These are phyloP conservation scores for Mycena floridula DNA, from an alignment of 768 basidiomycete species.

Conservation along the genomic window DNA sequence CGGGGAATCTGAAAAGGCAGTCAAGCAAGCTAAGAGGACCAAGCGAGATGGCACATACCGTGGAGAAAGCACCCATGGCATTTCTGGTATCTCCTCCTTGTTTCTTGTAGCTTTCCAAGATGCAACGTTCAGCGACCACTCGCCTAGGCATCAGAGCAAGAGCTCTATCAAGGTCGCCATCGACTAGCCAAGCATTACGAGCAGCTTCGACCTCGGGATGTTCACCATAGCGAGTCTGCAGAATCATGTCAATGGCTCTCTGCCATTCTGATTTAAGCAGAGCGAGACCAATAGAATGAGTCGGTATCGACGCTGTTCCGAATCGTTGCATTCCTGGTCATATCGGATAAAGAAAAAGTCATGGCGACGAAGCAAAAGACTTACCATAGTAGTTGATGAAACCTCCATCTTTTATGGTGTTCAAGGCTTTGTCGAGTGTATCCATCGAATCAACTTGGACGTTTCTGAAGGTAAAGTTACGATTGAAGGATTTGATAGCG, in stretches of 20 bases:
- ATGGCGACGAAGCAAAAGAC: not conserved
- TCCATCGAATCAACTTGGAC: conserved; percentile 73
- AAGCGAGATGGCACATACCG: conserved; percentile 37
- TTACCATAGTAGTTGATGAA: conserved; percentile 98
- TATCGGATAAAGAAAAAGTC: conserved; percentile 3
- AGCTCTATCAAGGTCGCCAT: conserved; percentile 75
- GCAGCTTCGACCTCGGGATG: conserved; percentile 86
- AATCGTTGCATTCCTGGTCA: conserved; percentile 93
- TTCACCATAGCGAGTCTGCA: conserved; percentile 82
- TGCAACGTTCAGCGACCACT: conserved; percentile 88
- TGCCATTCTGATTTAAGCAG: conserved; percentile 89
- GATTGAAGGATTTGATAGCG: conserved; percentile 1
- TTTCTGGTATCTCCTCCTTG: conserved; percentile 74
- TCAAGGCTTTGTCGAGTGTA: conserved; percentile 69
- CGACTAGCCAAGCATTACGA: conserved; percentile 83
- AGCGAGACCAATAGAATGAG: conserved; percentile 89
- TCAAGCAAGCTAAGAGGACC: conserved; percentile 1
- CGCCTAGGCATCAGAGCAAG: conserved; percentile 83
- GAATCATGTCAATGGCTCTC: conserved; percentile 74
- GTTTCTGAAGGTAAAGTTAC: conserved; percentile 47
- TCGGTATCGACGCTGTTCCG: conserved; percentile 93
- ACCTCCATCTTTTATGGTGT: conserved; percentile 72
- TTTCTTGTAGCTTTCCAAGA: conserved; percentile 86
- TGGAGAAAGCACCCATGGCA: conserved; percentile 82
- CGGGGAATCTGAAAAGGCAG: conserved; percentile 77